Base-by-base conservation (phyloP, 2,329 filamentous ascomycete genomes). In the Aspergillus japonicus region DNA sequence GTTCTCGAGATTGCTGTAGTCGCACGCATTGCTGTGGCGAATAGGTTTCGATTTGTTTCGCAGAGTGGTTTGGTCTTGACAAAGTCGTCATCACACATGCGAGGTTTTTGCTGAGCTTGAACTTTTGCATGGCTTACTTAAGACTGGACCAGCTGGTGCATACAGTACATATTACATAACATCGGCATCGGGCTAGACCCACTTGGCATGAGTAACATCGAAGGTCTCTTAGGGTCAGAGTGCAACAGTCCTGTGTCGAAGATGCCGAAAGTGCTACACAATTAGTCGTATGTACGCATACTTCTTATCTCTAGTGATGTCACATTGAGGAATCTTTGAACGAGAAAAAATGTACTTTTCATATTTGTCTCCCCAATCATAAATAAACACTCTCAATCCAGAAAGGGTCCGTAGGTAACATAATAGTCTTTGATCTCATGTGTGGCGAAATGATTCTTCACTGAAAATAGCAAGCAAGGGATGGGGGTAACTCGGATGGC, bases 401-500 rank as follows among this genome's bases (percentile, higher is more conserved):
- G 31, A 58, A 31, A 56, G 48, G 48, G 47, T 47, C 42, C 53
- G 26, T 55, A 55, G 42, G 47, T 47, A 31, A 55, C 53, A 16
- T 55, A 23, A 55, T 10, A 23, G 42, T 55, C 53, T 55, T 47
- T 24, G 44, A 26, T 57, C 58, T 50, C 48, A 42, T 56, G 47
- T 44, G 55, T 57, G 55, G 51, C 49, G 51, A 29, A 54, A 31
- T 48, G 14, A 44, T 57, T 56, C 58, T 44, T 48, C 55, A 58
- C 58, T 19, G 12, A 48, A 21, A n/a, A 31, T 21, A 44, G 39
- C 39, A 44, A 42, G 31, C 10, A 11, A 29, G 31, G 39, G 8
- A n/a, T 5, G 47, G 5, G 44, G 49, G 21, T 44, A 56, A 54
- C 87, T 93, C 39, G 39, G 39, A 44, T 7, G 39, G 39, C 39